Evolutionary conservation across 352 stramenopile species (phyloP).

Genomic region (Phytopythium oedochilum): DNA sequence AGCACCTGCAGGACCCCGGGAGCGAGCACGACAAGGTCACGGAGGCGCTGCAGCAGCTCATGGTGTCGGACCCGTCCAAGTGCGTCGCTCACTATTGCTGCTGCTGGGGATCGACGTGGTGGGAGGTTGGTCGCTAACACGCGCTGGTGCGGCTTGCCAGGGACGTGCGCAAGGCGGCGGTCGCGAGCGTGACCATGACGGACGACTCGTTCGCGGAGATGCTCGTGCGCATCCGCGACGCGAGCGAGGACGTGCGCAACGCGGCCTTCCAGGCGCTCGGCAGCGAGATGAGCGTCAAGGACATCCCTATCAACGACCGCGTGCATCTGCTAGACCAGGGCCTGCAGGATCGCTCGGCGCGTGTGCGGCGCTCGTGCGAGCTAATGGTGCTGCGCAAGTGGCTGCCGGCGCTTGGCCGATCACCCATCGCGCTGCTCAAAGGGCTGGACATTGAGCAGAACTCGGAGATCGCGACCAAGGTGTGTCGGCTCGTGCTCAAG

Average conservation of each 20-base stretch:
- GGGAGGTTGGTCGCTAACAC: not conserved
- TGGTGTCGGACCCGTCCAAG: conserved; percentile 71
- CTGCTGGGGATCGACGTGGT: not conserved
- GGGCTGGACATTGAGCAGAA: conserved; percentile 65
- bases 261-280: conserved; percentile 54
- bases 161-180: conserved; percentile 62
- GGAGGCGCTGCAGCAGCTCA: conserved; percentile 42
- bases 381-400: conserved; percentile 68
- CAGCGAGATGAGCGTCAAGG: conserved; percentile 32
- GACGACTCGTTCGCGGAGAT: conserved; percentile 42
- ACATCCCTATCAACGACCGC: conserved; percentile 63
- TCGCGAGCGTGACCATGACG: conserved; percentile 45
- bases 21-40: conserved; percentile 37
- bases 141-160: conserved; percentile 10
- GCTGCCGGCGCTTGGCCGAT: conserved; percentile 51
- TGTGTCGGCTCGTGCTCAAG: conserved; percentile 43
- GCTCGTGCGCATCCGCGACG: conserved; percentile 72
- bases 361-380: conserved; percentile 52
- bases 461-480: conserved; percentile 37
- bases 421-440: conserved; percentile 46
- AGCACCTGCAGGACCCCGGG: conserved; percentile 45
- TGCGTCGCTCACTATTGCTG: conserved; percentile 14
- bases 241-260: conserved; percentile 59
- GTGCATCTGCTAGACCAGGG: conserved; percentile 72
- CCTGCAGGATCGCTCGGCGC: conserved; percentile 53